Conservation (phyloP, 306 rosid genomes). For the Macrotyloma uniflorum region DNA sequence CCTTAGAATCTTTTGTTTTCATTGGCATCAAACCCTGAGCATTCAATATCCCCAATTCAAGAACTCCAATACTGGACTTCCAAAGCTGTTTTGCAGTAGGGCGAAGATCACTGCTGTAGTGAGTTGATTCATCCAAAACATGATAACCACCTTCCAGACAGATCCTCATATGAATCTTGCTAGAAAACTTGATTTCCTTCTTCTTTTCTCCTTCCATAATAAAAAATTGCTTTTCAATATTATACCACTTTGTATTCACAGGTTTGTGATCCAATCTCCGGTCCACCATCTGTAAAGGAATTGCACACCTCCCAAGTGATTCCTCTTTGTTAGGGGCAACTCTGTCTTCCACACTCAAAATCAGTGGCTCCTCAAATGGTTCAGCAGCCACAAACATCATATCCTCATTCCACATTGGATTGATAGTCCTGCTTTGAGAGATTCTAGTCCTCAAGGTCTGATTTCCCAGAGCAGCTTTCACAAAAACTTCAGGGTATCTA, state of each 20-base stretch:
- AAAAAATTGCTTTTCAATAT: constrained; percentile 70
- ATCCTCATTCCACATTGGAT: constrained; percentile 99
- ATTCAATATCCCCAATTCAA: constrained; percentile 84
- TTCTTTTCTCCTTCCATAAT: constrained; percentile 88
- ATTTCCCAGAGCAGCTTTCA: constrained; percentile 79
- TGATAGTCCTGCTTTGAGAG: constrained; percentile 72
- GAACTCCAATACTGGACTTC: constrained; percentile 88
- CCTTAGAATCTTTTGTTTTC: constrained; percentile 86
- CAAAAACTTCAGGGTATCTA: constrained; percentile 85
- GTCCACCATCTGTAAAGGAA: constrained; percentile 60
- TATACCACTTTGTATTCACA: constrained; percentile 78
- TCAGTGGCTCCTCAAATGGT: constrained; percentile 85
- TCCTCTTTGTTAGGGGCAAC: constrained; percentile 92
- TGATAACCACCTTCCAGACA: constrained; percentile 98
- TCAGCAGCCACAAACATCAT: constrained; percentile 95
- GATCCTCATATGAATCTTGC: constrained; percentile 89
- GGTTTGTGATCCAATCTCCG: constrained; percentile 86
- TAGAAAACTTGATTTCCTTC: constrained; percentile 87
- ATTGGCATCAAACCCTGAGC: constrained; percentile 96
- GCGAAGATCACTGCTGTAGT: constrained; percentile 97
- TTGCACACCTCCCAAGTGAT: constrained; percentile 70
- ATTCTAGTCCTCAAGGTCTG: constrained; percentile 77
- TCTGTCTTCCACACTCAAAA: constrained; percentile 89
- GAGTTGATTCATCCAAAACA: constrained; percentile 93
- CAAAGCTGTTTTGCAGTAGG: constrained; percentile 88